Conservation (phyloP, 2,329 filamentous ascomycete species). For the Chaetomiaceae sp. region DNA sequence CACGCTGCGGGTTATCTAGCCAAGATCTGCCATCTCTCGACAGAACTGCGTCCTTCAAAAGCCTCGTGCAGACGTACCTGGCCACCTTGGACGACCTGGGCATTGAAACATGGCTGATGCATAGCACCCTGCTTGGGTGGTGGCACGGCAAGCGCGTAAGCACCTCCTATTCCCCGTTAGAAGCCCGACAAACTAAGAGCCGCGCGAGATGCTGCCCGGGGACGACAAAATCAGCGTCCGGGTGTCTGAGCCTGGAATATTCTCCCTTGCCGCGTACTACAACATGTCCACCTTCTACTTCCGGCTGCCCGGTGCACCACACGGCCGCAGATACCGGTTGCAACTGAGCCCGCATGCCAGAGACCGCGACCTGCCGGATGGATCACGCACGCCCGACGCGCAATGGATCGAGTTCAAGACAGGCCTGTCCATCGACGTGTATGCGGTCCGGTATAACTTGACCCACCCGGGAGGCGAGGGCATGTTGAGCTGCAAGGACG, state of each 20-base stretch:
- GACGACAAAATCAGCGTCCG: slow-evolving; percentile 71
- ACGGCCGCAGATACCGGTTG: slow-evolving; percentile 42
- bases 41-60: slow-evolving; percentile 43
- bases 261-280: slow-evolving; percentile 58
- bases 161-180: neutral
- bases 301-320: slow-evolving; percentile 33
- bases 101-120: slow-evolving; percentile 75
- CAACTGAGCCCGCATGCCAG: slow-evolving; percentile 41
- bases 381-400: slow-evolving; percentile 41
- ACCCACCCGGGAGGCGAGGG: slow-evolving; percentile 38
- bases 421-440: slow-evolving; percentile 47
- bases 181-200: neutral
- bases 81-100: slow-evolving; percentile 58
- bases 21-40: neutral
- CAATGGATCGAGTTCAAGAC: slow-evolving; percentile 43
- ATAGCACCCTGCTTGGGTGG: slow-evolving; percentile 80
- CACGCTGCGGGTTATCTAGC: neutral
- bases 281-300: slow-evolving; percentile 52
- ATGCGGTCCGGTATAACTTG: slow-evolving; percentile 43
- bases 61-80: slow-evolving; percentile 67
- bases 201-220: slow-evolving; percentile 51
- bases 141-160: slow-evolving; percentile 64
- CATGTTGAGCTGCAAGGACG: slow-evolving; percentile 45
- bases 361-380: slow-evolving; percentile 34
- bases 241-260: slow-evolving; percentile 59